Base-by-base conservation (phyloP, 2,329 filamentous ascomycete species). In the Cordyceps javanica region DNA sequence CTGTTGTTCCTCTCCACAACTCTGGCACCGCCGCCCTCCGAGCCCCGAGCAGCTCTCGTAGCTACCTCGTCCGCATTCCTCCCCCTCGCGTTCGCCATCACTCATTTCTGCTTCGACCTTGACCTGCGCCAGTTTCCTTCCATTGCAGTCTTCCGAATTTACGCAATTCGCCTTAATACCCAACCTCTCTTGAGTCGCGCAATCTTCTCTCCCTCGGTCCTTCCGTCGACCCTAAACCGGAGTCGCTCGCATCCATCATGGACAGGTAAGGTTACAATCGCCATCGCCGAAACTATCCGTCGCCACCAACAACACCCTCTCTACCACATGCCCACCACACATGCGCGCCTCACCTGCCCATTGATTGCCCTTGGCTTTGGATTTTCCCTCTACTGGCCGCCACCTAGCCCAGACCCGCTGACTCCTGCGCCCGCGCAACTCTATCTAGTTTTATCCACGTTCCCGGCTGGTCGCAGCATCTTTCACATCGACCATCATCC, bases 391-490 rank as follows among this genome's bases (percentile, higher is more conserved):
- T 30, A 19, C 51, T 36, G 32, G 32, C 25, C 42, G 14, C 42
- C 34, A 55, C 42, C 30, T 45, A 30, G 30, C 38, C 30, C 21
- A 45, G 41, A 45, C 41, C 51, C 39, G 52, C 52, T 55, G 26
- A 55, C 42, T 19, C 19, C 19, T 48, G 53, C 34, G 53, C 42
- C 32, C 32, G 41, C 52, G 41, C 42, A 48, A 55, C 42, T 39
- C 26, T 39, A 19, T 46, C 26, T 64, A 83, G 80, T 70, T 78
- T 83, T 68, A 77, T 82, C 59, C 76, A 77, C 62, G 75, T 81
- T 60, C 73, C 77, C 63, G 76, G 77, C 69, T 83, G 79, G 77
- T 73, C 78, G 63, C 77, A 78, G 68, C 76, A 75, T 64, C 67
- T 65, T 62, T 58, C 70, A 60, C 65, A 69, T 30, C 63, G 65